A percentile compares a stretch with the other conserved stretches of the same genome.
Evolutionary conservation across 2,329 filamentous ascomycete genomes (phyloP).

Genomic region (Colletotrichum godetiae): DNA sequence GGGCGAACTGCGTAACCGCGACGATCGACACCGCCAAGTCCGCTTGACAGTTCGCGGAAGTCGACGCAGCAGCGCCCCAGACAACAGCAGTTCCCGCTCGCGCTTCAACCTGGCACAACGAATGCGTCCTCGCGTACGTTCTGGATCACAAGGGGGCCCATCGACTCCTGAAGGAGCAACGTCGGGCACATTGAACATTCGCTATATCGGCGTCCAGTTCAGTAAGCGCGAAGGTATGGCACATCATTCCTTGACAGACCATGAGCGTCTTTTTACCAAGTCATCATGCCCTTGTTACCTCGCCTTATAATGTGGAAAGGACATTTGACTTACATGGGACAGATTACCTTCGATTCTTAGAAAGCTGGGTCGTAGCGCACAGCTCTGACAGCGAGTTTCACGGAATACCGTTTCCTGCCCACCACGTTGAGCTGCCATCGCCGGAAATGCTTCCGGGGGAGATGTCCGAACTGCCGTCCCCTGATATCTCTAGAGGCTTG

Average conservation of each 20-base stretch:
- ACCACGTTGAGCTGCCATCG: slow-evolving; percentile 59
- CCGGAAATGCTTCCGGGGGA: slow-evolving; percentile 53
- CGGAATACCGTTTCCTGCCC: slow-evolving; percentile 56
- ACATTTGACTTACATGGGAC: slow-evolving; percentile 12
- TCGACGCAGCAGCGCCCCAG: slow-evolving; percentile 54
- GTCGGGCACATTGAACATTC: slow-evolving; percentile 51
- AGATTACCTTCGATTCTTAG: slow-evolving; percentile 60
- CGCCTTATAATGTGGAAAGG: neutral
- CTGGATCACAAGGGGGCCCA: slow-evolving; percentile 40
- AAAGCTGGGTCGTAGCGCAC: slow-evolving; percentile 59
- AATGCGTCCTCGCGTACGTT: slow-evolving; percentile 52
- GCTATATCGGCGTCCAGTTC: slow-evolving; percentile 62
- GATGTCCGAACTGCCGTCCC: slow-evolving; percentile 35
- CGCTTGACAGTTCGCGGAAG: slow-evolving; percentile 54
- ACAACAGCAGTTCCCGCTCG: slow-evolving; percentile 47
- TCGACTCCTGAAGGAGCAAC: slow-evolving; percentile 39
- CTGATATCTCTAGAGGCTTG: slow-evolving; percentile 38
- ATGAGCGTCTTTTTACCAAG: neutral
- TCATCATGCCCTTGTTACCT: neutral
- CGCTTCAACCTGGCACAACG: slow-evolving; percentile 57
- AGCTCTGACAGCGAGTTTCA: slow-evolving; percentile 58
- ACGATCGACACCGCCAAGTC: slow-evolving; percentile 58
- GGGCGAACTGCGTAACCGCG: slow-evolving; percentile 55
- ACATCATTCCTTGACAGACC: neutral
- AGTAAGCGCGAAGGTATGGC: slow-evolving; percentile 57